phyloP scores from a whole-genome alignment of 768 basidiomycete genomes.

The Lactarius sanguifluus region DNA sequence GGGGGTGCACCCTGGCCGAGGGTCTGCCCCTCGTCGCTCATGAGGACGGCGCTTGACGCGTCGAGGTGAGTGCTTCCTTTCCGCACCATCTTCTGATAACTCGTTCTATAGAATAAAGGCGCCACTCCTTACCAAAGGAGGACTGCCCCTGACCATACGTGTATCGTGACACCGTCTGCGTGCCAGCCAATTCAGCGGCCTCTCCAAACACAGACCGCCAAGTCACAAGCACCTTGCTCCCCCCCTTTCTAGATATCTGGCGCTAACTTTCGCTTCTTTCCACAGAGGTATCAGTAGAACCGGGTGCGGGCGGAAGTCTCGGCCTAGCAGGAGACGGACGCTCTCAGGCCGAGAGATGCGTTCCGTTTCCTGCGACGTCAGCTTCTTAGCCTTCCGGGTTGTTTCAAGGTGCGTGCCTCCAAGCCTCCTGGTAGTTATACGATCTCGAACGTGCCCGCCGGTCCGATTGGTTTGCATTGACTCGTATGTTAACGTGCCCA shows the following conservation, averaged over 20 bases:
- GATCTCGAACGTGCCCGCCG: neutral
- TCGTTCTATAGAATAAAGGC: neutral
- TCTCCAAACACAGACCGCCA: neutral
- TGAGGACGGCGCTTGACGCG: neutral
- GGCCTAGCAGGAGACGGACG: constrained; percentile 1
- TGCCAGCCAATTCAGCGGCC: neutral
- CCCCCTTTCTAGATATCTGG: neutral
- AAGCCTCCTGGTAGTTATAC: neutral
- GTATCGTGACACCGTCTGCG: neutral
- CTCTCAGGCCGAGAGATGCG: constrained; percentile 8
- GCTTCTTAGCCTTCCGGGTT: neutral
- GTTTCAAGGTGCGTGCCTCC: neutral
- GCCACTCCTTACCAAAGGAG: neutral
- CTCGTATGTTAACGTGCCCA: neutral
- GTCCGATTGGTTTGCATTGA: neutral
- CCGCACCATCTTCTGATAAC: neutral
- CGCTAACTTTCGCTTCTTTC: neutral
- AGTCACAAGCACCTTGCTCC: neutral
- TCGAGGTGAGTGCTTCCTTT: neutral
- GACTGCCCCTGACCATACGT: neutral
- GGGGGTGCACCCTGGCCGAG: constrained; percentile 1
- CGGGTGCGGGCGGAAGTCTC: neutral
- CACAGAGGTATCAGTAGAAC: no score
- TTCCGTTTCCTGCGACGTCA: constrained; percentile 5
- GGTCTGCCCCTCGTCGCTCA: neutral